Evolutionary conservation across 2,329 filamentous ascomycete species (phyloP).

Genomic region (Truncatella angustata): DNA sequence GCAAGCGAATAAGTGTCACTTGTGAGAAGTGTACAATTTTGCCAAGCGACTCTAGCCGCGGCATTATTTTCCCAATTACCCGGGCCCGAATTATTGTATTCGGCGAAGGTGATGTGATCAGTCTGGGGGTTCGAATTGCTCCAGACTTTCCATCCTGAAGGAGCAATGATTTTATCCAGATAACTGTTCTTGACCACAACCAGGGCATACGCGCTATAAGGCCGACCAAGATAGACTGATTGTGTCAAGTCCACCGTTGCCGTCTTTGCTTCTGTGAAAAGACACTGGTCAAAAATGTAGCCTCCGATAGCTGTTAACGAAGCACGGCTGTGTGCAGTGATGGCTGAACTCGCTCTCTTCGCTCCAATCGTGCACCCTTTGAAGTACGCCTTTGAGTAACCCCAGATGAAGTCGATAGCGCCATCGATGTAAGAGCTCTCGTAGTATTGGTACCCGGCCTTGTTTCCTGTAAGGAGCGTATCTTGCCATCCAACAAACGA

Average conservation of each 20-base stretch:
- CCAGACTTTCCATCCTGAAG: conserved; percentile 7
- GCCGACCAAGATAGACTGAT: conserved; percentile 29
- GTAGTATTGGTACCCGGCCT: conserved; percentile 47
- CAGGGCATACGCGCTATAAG: conserved; percentile 49
- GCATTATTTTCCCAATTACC: conserved; percentile 29
- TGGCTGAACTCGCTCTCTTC: conserved; percentile 24
- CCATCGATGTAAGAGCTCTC: conserved; percentile 41
- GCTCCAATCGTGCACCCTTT: conserved; percentile 40
- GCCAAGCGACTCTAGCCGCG: conserved; percentile 18
- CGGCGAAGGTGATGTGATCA: conserved; percentile 37
- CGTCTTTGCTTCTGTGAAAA: conserved; percentile 1
- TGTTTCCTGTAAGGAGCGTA: conserved; percentile 39
- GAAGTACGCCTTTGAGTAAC: conserved; percentile 36
- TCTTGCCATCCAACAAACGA: conserved; percentile 48
- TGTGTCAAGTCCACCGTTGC: conserved; percentile 5
- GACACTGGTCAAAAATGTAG: conserved; percentile 9
- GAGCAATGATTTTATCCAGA: conserved; percentile 37
- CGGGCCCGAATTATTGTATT: conserved; percentile 51
- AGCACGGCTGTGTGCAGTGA: conserved; percentile 29
- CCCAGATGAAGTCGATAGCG: conserved; percentile 51
- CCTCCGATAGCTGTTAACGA: conserved; percentile 2
- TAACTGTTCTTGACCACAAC: conserved; percentile 49
- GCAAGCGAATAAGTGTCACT: conserved; percentile 20
- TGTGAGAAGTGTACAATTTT: conserved; percentile 20
- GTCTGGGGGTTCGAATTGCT: conserved; percentile 25